A percentile compares a stretch with the other conserved stretches of the same genome.
phyloP scores from a whole-genome alignment of 768 basidiomycete species.

The Agrocybe chaxingu region DNA sequence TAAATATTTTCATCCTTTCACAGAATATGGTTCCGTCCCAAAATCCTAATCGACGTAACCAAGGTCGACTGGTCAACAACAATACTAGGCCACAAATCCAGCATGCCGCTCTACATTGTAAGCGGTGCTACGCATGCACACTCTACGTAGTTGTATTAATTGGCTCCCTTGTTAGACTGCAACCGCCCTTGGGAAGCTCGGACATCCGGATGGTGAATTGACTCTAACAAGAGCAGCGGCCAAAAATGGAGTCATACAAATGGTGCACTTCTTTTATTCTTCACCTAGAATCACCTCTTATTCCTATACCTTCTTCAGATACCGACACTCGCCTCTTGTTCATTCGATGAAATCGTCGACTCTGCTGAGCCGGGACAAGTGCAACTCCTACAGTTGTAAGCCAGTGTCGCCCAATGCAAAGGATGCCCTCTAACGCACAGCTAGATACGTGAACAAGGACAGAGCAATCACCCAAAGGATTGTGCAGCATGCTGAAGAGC shows the following conservation, averaged over 20 bases:
- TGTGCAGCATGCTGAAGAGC: conserved; percentile 85
- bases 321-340: conserved; percentile 91
- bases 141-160: neutral
- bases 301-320: conserved; percentile 42
- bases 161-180: conserved; percentile 40
- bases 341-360: conserved; percentile 94
- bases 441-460: conserved; percentile 89
- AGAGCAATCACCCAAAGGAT: conserved; percentile 79
- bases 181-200: conserved; percentile 91
- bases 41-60: conserved; percentile 80
- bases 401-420: neutral
- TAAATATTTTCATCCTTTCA: neutral
- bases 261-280: conserved; percentile 27
- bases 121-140: conserved; percentile 12
- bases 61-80: conserved; percentile 82
- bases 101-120: conserved; percentile 47
- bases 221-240: conserved; percentile 87
- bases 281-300: neutral
- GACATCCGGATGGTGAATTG: conserved; percentile 93
- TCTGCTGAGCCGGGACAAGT: conserved; percentile 75
- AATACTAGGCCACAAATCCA: conserved; percentile 62
- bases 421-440: neutral
- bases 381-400: conserved; percentile 84
- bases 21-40: conserved; percentile 89
- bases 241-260: conserved; percentile 53